Conservation (phyloP, 2,329 filamentous ascomycete genomes). For the Mollisiaceae sp. region DNA sequence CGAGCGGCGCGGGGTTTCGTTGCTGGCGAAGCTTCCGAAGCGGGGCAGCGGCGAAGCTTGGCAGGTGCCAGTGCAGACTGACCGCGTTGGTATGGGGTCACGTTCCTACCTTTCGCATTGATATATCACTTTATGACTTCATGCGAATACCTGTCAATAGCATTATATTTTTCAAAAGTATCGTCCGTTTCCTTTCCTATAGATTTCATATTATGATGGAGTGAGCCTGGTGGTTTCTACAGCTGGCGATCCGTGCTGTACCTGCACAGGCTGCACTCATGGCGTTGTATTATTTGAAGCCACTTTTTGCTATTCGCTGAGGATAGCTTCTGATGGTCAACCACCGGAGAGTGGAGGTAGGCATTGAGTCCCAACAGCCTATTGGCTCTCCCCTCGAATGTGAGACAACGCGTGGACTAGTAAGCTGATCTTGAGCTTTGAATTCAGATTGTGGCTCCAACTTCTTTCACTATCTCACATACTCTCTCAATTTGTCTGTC, state of each 20-base stretch:
- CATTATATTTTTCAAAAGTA: neutral
- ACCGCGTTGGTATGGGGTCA: neutral
- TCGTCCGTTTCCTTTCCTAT: neutral
- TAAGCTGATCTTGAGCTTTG: neutral
- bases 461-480: neutral
- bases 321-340: neutral
- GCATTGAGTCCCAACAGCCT: neutral
- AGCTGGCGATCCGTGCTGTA: neutral
- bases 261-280: neutral
- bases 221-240: neutral
- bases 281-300: neutral
- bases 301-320: neutral
- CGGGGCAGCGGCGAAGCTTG: conserved; percentile 1
- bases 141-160: neutral
- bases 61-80: neutral
- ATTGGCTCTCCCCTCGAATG: neutral
- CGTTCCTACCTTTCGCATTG: neutral
- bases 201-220: neutral
- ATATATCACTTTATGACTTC: neutral
- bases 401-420: neutral
- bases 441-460: neutral
- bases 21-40: neutral
- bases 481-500: too few relatives aligned
- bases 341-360: neutral
- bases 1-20: neutral